Conservation (phyloP, 805 yeast genomes). For the Blastobotrys peoriensis region DNA sequence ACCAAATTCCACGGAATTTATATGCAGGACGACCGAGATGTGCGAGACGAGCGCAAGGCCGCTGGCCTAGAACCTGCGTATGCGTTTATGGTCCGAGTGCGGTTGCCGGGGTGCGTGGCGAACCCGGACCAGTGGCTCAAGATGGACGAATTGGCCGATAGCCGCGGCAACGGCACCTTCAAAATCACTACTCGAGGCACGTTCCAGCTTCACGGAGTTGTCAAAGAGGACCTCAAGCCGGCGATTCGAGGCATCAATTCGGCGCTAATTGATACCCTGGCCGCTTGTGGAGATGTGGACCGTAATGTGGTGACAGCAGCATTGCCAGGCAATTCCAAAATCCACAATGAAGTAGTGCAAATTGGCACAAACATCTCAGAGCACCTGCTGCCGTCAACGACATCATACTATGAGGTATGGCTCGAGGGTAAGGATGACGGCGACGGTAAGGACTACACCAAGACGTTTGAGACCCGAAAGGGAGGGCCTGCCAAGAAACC, state of each 20-base stretch:
- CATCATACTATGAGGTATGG: constrained; percentile 98
- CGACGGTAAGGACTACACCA: constrained; percentile 62
- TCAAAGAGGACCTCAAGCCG: constrained; percentile 82
- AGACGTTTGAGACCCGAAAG: constrained; percentile 56
- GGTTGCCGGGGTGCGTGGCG: constrained; percentile 90
- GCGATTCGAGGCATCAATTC: constrained; percentile 91
- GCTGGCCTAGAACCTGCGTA: constrained; percentile 94
- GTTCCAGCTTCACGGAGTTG: constrained; percentile 91
- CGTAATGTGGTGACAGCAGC: constrained; percentile 93
- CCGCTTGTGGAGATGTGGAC: constrained; percentile 98
- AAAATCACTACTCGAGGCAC: constrained; percentile 96
- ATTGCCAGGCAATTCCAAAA: constrained; percentile 75
- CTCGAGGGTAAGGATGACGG: constrained; percentile 74
- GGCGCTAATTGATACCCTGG: constrained; percentile 85
- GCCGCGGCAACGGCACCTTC: constrained; percentile 86
- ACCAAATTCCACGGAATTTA: constrained; percentile 97
- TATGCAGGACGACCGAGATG: constrained; percentile 97
- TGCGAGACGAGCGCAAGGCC: constrained; percentile 85
- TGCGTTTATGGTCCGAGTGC: constrained; percentile 93
- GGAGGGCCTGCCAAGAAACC: constrained; percentile 70
- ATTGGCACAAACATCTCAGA: constrained; percentile 66
- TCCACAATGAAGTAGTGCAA: constrained; percentile 68
- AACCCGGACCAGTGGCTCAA: constrained; percentile 85
- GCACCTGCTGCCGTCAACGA: constrained; percentile 79
- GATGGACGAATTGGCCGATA: constrained; percentile 71